phyloP scores from a whole-genome alignment of 129 eudicot species.

The Lactuca sativa region DNA sequence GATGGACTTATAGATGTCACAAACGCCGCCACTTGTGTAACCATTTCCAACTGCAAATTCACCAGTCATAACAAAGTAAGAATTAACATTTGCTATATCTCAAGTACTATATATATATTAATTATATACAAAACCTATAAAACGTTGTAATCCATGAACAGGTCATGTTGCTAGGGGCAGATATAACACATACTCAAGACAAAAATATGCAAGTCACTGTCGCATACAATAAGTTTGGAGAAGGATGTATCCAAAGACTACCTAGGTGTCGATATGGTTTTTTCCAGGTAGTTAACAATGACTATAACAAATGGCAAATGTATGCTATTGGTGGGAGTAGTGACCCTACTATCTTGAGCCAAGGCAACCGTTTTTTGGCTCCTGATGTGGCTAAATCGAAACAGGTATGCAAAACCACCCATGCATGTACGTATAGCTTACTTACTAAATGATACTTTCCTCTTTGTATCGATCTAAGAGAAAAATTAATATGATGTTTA shows the following conservation, averaged over 20 bases:
- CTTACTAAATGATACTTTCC: not conserved
- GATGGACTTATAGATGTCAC: conserved; percentile 48
- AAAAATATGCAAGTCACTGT: conserved; percentile 28
- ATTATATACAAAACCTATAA: not conserved
- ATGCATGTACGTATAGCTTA: not conserved
- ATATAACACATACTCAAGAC: conserved; percentile 17
- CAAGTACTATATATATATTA: not conserved
- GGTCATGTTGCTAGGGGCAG: conserved; percentile 42
- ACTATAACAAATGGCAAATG: conserved; percentile 37
- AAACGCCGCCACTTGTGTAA: conserved; percentile 30
- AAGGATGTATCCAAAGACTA: conserved; percentile 35
- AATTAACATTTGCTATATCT: not conserved
- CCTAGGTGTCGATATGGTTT: conserved; percentile 40
- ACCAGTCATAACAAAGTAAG: conserved; percentile 13
- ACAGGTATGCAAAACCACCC: not conserved
- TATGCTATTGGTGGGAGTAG: conserved; percentile 44
- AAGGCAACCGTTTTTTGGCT: conserved; percentile 45
- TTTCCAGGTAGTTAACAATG: conserved; percentile 42
- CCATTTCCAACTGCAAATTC: conserved; percentile 46
- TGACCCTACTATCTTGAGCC: conserved; percentile 37
- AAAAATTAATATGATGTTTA: not conserved
- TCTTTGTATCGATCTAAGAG: not conserved
- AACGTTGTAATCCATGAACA: not conserved
- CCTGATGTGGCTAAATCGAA: conserved; percentile 12
- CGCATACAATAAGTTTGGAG: conserved; percentile 36